Percentiles rank a stretch among this genome's conserved stretches.
Conservation (phyloP, 306 rosid genomes). For the Benincasa hispida region DNA sequence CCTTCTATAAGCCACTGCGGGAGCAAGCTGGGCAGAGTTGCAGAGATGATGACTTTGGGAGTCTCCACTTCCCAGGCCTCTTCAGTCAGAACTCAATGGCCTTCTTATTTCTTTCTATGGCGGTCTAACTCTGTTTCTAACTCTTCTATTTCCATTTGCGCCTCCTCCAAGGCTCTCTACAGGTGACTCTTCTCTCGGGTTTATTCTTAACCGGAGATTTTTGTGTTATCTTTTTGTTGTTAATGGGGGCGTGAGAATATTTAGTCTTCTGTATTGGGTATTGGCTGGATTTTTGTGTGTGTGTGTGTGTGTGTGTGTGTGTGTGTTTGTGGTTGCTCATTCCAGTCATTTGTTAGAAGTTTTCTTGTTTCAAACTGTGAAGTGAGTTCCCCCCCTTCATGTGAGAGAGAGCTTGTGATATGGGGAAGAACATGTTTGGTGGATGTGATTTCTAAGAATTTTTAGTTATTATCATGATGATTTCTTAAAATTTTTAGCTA, state of each 20-base stretch:
- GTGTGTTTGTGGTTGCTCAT: background rate
- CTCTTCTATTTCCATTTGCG: slow-evolving; percentile 31
- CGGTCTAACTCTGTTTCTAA: slow-evolving; percentile 19
- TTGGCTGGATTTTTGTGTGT: background rate
- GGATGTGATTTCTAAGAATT: background rate
- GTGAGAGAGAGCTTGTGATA: background rate
- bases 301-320: background rate
- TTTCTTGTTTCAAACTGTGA: background rate
- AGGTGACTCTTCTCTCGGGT: slow-evolving; percentile 23
- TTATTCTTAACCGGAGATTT: background rate
- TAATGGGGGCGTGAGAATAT: background rate
- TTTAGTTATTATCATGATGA: background rate
- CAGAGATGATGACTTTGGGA: slow-evolving; percentile 44
- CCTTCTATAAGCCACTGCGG: slow-evolving; percentile 17
- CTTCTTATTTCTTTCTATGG: slow-evolving; percentile 37
- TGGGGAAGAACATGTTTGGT: background rate
- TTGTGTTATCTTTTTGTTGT: background rate
- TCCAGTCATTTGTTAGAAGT: background rate
- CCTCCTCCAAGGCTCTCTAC: slow-evolving; percentile 23
- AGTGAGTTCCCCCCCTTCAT: background rate
- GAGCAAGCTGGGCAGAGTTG: slow-evolving; percentile 44
- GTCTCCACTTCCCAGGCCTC: slow-evolving; percentile 41
- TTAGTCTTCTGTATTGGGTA: background rate
- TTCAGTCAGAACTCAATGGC: slow-evolving; percentile 42
- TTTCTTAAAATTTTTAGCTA: background rate